These are phyloP conservation scores for Trichoderma sp. DNA, from an alignment of 2,329 filamentous ascomycete genomes.

Conservation along the genomic window DNA sequence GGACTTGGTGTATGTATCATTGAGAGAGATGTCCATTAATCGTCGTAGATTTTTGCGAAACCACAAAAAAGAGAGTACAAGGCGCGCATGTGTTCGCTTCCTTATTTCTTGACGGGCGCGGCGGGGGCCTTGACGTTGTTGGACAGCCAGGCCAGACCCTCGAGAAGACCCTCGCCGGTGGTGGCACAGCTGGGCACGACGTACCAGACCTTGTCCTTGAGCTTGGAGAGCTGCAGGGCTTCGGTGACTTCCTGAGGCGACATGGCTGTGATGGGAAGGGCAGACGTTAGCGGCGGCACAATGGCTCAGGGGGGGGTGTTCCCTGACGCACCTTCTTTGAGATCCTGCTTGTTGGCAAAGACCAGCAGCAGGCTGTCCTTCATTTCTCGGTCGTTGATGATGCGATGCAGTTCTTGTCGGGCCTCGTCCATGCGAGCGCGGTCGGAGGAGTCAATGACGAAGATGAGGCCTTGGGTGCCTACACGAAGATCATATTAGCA, in stretches of 20 bases:
- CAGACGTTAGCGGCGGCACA: not conserved
- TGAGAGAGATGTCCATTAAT: conserved; percentile 18
- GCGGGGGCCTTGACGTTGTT: conserved; percentile 76
- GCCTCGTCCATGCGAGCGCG: conserved; percentile 90
- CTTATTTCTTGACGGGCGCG: conserved; percentile 57
- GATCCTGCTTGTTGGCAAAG: conserved; percentile 99
- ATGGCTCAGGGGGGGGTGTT: not conserved
- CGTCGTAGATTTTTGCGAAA: conserved; percentile 25
- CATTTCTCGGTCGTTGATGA: conserved; percentile 97
- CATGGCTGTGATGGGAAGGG: conserved; percentile 60
- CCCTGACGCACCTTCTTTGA: conserved; percentile 67
- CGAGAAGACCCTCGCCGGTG: conserved; percentile 77
- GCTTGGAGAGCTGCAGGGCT: conserved; percentile 71
- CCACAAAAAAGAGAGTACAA: not conserved
- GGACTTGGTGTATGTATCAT: conserved; percentile 16
- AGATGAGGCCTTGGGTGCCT: conserved; percentile 97
- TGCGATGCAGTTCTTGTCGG: conserved; percentile 88
- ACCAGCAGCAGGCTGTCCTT: conserved; percentile 92
- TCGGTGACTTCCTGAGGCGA: conserved; percentile 79
- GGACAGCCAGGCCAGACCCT: conserved; percentile 80
- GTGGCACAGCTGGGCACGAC: conserved; percentile 83
- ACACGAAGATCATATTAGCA: conserved; percentile 28
- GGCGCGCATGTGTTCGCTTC: not conserved
- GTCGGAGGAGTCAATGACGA: conserved; percentile 96
- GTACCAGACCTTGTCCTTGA: conserved; percentile 84